A percentile compares a stretch with the other conserved stretches of the same genome.
Evolutionary conservation across 495 filamentous ascomycete species (phyloP).

Genomic region (Astrothelium macrocarpum): DNA sequence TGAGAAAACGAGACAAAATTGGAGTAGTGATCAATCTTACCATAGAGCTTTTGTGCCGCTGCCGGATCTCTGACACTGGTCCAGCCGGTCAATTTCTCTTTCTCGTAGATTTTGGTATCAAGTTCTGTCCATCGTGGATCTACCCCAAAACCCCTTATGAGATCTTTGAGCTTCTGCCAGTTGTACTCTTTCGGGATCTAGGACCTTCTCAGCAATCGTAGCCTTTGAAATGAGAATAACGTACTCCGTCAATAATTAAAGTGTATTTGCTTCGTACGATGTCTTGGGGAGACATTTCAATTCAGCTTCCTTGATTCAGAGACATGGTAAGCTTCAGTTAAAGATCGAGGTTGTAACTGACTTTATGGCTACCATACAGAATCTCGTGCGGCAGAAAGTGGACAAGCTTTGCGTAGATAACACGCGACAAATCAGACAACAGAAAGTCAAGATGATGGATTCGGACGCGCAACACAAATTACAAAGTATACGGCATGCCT

Average conservation of each 20-base stretch:
- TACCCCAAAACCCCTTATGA: background rate
- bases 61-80: background rate
- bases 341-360: too few relatives aligned
- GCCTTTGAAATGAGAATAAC: background rate
- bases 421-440: too few relatives aligned
- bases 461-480: too few relatives aligned
- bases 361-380: too few relatives aligned
- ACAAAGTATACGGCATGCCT: too few relatives aligned
- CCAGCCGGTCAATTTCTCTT: background rate
- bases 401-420: too few relatives aligned
- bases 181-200: slow-evolving; percentile 1
- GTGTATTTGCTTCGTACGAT: background rate
- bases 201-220: background rate
- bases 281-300: background rate
- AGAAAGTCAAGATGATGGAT: too few relatives aligned
- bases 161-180: background rate
- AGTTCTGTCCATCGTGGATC: slow-evolving; percentile 2
- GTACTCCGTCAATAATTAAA: background rate
- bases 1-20: background rate
- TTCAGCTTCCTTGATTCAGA: too few relatives aligned
- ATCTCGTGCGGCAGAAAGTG: too few relatives aligned
- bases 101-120: background rate
- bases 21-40: background rate
- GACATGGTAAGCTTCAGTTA: background rate
- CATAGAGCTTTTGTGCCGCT: background rate